Evolutionary conservation across 768 basidiomycete species (phyloP).

Genomic region (Pulveroboletus sp.): DNA sequence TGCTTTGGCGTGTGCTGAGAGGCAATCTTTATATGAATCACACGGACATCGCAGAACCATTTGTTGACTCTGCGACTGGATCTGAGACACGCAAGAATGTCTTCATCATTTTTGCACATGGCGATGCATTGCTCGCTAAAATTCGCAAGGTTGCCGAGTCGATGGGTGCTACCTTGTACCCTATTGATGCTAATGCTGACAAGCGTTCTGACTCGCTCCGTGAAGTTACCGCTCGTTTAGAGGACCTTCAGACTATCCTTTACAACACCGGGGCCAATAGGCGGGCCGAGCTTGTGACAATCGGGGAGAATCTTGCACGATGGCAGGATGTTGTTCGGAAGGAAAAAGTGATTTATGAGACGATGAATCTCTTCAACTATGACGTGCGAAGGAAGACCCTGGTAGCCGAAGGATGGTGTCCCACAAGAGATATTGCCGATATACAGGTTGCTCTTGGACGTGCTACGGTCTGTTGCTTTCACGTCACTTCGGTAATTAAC

Average conservation of each 20-base stretch:
- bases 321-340: constrained; percentile 95
- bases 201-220: constrained; percentile 88
- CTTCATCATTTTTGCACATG: constrained; percentile 99
- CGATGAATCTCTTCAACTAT: constrained; percentile 93
- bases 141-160: constrained; percentile 98
- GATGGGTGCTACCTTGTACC: constrained; percentile 97
- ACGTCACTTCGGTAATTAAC: not conserved
- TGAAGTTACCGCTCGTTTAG: constrained; percentile 84
- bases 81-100: constrained; percentile 93
- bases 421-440: constrained; percentile 81
- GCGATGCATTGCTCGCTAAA: constrained; percentile 87
- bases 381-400: constrained; percentile 92
- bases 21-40: constrained; percentile 99
- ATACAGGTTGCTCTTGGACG: constrained; percentile 87
- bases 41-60: constrained; percentile 90
- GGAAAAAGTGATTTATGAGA: constrained; percentile 96
- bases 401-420: constrained; percentile 97
- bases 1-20: constrained; percentile 95
- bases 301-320: constrained; percentile 80
- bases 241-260: constrained; percentile 86
- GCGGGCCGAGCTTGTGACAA: constrained; percentile 74
- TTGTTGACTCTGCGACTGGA: constrained; percentile 82
- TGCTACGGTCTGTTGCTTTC: constrained; percentile 64
- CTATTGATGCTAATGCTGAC: constrained; percentile 92
- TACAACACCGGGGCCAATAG: constrained; percentile 87